Percentiles rank a stretch among this genome's conserved stretches.
Evolutionary conservation across 2,329 filamentous ascomycete genomes (phyloP).

Genomic region (Penicillium brevicompactum): DNA sequence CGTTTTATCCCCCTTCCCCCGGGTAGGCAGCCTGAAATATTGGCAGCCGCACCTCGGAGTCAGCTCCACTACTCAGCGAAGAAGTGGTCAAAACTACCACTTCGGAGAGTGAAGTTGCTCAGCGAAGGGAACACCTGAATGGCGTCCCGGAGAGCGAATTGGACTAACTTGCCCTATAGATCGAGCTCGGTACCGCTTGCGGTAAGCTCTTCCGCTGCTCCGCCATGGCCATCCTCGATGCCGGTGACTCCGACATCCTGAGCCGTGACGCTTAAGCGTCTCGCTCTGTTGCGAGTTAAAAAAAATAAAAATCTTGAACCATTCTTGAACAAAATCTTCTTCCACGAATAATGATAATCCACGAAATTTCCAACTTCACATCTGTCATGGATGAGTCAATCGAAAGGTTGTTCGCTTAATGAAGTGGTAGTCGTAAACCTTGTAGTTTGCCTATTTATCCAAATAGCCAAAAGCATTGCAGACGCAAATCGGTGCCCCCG

Average conservation of each 20-base stretch:
- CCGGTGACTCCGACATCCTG: constrained; percentile 97
- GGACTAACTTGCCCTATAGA: constrained; percentile 59
- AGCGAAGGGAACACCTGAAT: constrained; percentile 26
- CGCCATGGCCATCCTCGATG: constrained; percentile 95
- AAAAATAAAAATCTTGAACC: constrained; percentile 13
- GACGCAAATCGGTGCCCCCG: background rate
- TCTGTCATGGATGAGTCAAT: background rate
- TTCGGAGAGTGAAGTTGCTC: constrained; percentile 35
- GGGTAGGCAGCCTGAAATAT: constrained; percentile 15
- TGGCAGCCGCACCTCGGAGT: constrained; percentile 20
- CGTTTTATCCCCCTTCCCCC: constrained; percentile 51
- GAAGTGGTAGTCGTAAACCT: background rate
- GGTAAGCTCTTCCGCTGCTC: constrained; percentile 99
- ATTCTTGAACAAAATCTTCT: constrained; percentile 6
- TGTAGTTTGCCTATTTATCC: background rate
- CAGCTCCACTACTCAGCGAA: constrained; percentile 32
- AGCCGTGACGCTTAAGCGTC: constrained; percentile 22
- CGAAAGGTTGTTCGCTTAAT: background rate
- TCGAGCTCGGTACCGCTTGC: constrained; percentile 96
- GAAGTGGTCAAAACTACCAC: constrained; percentile 22
- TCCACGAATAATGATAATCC: constrained; percentile 1
- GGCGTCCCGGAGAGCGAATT: constrained; percentile 28
- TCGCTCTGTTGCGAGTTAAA: constrained; percentile 12
- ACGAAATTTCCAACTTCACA: background rate
- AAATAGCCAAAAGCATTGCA: constrained; percentile 14